Base-by-base conservation (phyloP, 202 grass and related monocot genomes). In the Eragrostis tef region DNA sequence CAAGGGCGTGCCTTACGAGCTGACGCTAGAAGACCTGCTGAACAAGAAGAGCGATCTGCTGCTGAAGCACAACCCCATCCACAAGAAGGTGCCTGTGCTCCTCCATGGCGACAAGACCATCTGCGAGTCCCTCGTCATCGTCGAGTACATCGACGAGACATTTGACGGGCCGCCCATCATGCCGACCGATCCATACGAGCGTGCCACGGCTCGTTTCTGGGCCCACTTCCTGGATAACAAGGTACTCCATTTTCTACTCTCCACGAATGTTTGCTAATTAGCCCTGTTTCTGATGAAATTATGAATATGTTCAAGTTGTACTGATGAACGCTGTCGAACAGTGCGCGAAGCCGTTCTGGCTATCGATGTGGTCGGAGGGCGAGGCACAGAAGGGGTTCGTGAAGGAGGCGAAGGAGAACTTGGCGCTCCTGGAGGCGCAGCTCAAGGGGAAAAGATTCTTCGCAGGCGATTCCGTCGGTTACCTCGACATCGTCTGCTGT, bases 51-150 rank as follows among this genome's bases (percentile, higher is more conserved):
- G 90, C 43, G 54, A 86, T 0, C 74, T 90, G 45, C 75, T 93
- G 57, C 88, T 93, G 6, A 29, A 6, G 7, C 57, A 77, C 86
- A 89, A 94, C 71, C 92, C 89, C 43, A 24, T 94, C n/a, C 86
- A 94, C 81, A 89, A 68, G 74, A 94, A 83, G 43, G 54, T 91
- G 1, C 89, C 89, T 26, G 89, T 94, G 8, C 84, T 91, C 68
- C 81, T 94, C 70, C 89, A 91, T 47, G 66, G 49, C 44, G 20
- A 63, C 31, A 31, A 60, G 20, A 6, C 89, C 24, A 1, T 94
- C 74, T 7, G 10, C 0, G 89, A 94, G 69, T 94, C 86, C 0
- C 64, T 92, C 51, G 9, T 89, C 77, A 60, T 87, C 46, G 6
- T 83, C 9, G 83, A 92, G 73, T 87, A 92, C 81, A 13, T 89